These are phyloP conservation scores for Pestalotiopsis sp. DNA, from an alignment of 2,329 filamentous ascomycete species.

Conservation along the genomic window DNA sequence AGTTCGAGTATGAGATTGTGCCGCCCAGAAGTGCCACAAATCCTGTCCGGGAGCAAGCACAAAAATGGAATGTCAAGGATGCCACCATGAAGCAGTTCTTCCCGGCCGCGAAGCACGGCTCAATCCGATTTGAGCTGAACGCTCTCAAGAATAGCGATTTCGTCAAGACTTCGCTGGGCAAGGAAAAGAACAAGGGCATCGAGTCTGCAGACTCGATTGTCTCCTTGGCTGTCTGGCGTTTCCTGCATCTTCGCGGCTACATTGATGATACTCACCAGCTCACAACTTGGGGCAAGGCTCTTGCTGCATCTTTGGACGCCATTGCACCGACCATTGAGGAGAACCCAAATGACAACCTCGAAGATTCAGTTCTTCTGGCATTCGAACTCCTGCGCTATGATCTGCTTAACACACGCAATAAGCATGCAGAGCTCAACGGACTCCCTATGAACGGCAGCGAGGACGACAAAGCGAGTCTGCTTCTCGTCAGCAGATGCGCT, in stretches of 20 bases:
- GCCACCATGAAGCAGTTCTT: slow-evolving; percentile 52
- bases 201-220: slow-evolving; percentile 67
- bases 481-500: slow-evolving; percentile 85
- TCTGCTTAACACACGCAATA: slow-evolving; percentile 71
- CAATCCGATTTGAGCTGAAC: slow-evolving; percentile 62
- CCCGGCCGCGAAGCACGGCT: slow-evolving; percentile 46
- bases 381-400: slow-evolving; percentile 83
- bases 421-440: slow-evolving; percentile 56
- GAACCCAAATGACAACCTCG: slow-evolving; percentile 52
- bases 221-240: slow-evolving; percentile 81
- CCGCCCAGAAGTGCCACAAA: slow-evolving; percentile 51
- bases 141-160: slow-evolving; percentile 73
- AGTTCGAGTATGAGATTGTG: slow-evolving; percentile 69
- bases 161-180: slow-evolving; percentile 66
- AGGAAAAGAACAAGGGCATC: slow-evolving; percentile 61
- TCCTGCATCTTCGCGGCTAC: slow-evolving; percentile 87
- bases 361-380: slow-evolving; percentile 80
- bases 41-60: slow-evolving; percentile 47
- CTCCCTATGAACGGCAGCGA: slow-evolving; percentile 60
- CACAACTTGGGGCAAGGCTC: slow-evolving; percentile 80
- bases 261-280: slow-evolving; percentile 77
- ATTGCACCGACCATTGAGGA: slow-evolving; percentile 57
- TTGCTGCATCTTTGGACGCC: slow-evolving; percentile 69
- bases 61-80: slow-evolving; percentile 75
- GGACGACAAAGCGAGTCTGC: slow-evolving; percentile 75